A percentile compares a stretch with the other conserved stretches of the same genome.
phyloP scores from a whole-genome alignment of 495 filamentous ascomycete genomes.

The Choiromyces venosus region DNA sequence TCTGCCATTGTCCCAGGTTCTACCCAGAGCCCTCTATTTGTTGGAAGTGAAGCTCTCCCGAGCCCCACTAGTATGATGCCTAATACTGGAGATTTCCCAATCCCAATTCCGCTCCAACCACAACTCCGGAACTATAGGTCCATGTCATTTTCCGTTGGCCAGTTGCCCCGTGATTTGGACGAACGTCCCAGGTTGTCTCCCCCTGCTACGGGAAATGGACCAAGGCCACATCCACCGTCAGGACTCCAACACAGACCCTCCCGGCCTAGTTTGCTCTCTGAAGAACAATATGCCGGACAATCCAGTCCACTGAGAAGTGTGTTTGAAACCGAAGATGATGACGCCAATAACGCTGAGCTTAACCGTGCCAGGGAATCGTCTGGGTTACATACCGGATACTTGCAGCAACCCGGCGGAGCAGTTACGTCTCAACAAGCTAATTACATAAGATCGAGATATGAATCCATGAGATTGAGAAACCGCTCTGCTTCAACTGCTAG shows the following conservation, averaged over 20 bases:
- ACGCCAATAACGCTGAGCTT: conserved; percentile 54
- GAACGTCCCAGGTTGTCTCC: conserved; percentile 48
- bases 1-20: conserved; percentile 38
- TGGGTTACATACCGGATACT: conserved; percentile 20
- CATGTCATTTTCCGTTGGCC: conserved; percentile 94
- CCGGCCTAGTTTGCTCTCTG: conserved; percentile 68
- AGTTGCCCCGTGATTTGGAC: conserved; percentile 65
- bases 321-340: conserved; percentile 58
- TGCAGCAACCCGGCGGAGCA: conserved; percentile 28
- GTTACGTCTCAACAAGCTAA: conserved; percentile 20
- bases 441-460: conserved; percentile 42
- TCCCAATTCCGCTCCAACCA: conserved; percentile 83
- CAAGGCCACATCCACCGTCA: conserved; percentile 54
- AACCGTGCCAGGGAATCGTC: conserved; percentile 53
- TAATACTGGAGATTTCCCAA: conserved; percentile 66
- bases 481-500: conserved; percentile 54
- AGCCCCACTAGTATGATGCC: conserved; percentile 53
- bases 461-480: conserved; percentile 57
- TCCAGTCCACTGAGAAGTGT: conserved; percentile 41
- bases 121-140: conserved; percentile 90
- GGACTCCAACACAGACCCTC: conserved; percentile 76
- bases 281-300: conserved; percentile 39
- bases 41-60: conserved; percentile 49
- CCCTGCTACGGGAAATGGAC: conserved; percentile 49
- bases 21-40: conserved; percentile 42